Evolutionary conservation across 2,329 filamentous ascomycete species (phyloP).

Genomic region (Sarocladium kiliense): DNA sequence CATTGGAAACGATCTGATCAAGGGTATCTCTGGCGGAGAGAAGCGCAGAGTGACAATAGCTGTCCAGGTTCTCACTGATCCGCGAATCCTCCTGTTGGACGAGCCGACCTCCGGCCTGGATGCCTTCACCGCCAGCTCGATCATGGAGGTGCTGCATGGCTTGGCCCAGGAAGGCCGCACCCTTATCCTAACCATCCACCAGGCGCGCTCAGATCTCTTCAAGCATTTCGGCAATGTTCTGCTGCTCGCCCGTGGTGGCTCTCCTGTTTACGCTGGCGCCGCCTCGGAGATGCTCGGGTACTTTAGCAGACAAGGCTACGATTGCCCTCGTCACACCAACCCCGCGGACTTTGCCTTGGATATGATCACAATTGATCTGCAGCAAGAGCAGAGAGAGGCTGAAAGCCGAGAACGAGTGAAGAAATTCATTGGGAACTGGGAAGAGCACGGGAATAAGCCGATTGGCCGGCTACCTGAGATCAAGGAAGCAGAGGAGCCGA

Average conservation of each 20-base stretch:
- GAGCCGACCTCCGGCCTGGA: conserved; percentile 74
- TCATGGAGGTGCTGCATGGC: conserved; percentile 66
- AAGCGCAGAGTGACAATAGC: conserved; percentile 74
- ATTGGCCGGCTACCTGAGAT: conserved; percentile 20
- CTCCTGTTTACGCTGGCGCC: conserved; percentile 61
- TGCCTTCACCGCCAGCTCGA: conserved; percentile 71
- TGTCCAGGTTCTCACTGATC: conserved; percentile 71
- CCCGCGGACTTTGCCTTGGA: conserved; percentile 75
- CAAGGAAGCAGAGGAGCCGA: conserved; percentile 22
- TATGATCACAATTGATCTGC: conserved; percentile 70
- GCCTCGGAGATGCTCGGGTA: conserved; percentile 60
- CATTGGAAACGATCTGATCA: conserved; percentile 66
- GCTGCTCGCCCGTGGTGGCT: conserved; percentile 66
- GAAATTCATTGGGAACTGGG: conserved; percentile 58
- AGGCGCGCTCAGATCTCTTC: conserved; percentile 69
- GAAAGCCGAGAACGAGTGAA: conserved; percentile 59
- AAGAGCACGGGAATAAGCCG: conserved; percentile 10
- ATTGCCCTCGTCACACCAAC: conserved; percentile 65
- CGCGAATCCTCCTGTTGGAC: conserved; percentile 65
- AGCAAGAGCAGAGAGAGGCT: conserved; percentile 57
- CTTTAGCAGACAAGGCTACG: conserved; percentile 53
- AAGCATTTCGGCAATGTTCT: conserved; percentile 65
- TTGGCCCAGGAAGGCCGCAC: conserved; percentile 70
- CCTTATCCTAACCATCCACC: conserved; percentile 69
- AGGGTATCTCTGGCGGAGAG: conserved; percentile 77